These are phyloP conservation scores for Trichomonascus vanleenenianus DNA, from an alignment of 805 yeast species.

Conservation along the genomic window DNA sequence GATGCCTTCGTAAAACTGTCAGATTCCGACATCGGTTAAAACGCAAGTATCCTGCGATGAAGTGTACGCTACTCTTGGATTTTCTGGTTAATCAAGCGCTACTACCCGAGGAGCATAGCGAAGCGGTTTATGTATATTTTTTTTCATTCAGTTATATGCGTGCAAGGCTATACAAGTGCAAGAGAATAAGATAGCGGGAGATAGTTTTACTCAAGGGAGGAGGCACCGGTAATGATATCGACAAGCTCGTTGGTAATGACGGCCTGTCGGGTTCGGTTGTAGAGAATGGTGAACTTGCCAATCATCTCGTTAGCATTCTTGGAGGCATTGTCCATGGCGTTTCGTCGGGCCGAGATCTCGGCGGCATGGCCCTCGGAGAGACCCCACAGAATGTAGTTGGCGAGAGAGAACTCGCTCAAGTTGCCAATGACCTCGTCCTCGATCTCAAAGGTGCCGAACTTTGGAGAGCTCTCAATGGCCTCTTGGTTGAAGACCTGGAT, in stretches of 20 bases:
- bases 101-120: too few relatives aligned
- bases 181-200: too few relatives aligned
- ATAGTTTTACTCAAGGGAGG: slow-evolving; percentile 72
- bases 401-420: slow-evolving; percentile 77
- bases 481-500: slow-evolving; percentile 60
- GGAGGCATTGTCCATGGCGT: slow-evolving; percentile 99
- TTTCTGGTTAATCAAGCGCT: too few relatives aligned
- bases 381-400: slow-evolving; percentile 84
- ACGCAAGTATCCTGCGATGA: too few relatives aligned
- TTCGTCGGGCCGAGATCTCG: slow-evolving; percentile 97
- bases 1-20: too few relatives aligned
- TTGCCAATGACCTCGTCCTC: slow-evolving; percentile 47
- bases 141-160: background rate
- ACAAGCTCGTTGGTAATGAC: slow-evolving; percentile 99
- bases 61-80: too few relatives aligned
- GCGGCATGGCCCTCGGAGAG: slow-evolving; percentile 98
- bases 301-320: slow-evolving; percentile 99
- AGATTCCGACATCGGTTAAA: too few relatives aligned
- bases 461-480: slow-evolving; percentile 77
- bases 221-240: slow-evolving; percentile 99
- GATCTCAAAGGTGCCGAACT: slow-evolving; percentile 71
- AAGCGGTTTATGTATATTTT: background rate
- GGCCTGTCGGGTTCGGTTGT: slow-evolving; percentile 99
- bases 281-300: slow-evolving; percentile 88
- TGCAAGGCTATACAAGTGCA: too few relatives aligned